Base-by-base conservation (phyloP, 805 yeast genomes). In the Suhomyces sp. region DNA sequence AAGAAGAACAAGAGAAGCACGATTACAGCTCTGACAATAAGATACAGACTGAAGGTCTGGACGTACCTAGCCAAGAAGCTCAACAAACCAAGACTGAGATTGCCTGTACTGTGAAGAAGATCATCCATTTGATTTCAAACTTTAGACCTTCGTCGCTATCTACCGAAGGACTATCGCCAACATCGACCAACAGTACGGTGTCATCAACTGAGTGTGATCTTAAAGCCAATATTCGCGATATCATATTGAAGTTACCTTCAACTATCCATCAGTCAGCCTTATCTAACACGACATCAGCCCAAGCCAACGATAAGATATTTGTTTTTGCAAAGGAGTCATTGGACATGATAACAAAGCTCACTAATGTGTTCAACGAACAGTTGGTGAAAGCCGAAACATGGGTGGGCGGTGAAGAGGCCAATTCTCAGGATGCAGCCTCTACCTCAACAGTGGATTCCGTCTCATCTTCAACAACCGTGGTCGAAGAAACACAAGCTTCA, bases 281-380 rank as follows among this genome's bases (percentile, higher is more conserved):
- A 13, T 68, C 59, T 8, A 51, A 52, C 15, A 20, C 49, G 15
- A 44, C 62, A 5, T 49, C 60, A 7, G 51, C 64, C 3, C 56
- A 54, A 39, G 59, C 70, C 24, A 70, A 89, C 63, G 89, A 88
- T 20, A 83, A 86, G 56, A 88, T 90, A 1, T 71, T 94, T 22
- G 79, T 87, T 4, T 75, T 93, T 54, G 97, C 98, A 0, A 86
- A 87, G 57, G 99, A 94, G 67, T 86, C 97, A 0, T 72, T 93
- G 46, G 94, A 87, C 43, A 88, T 92, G 90, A 86, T 93, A 35
- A 79, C 85, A 40, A 87, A 87, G 52, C 85, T 93, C 17, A 90
- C 91, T 57, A 79, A 79, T 47, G 92, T 92, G 6, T 90, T 96
- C 59, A 93, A 88, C 63, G 92, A 88, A 45, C 91, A 91, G 47